These are phyloP conservation scores for Heliamphora pulchella DNA, from an alignment of 179 eudicot genomes.

Conservation along the genomic window DNA sequence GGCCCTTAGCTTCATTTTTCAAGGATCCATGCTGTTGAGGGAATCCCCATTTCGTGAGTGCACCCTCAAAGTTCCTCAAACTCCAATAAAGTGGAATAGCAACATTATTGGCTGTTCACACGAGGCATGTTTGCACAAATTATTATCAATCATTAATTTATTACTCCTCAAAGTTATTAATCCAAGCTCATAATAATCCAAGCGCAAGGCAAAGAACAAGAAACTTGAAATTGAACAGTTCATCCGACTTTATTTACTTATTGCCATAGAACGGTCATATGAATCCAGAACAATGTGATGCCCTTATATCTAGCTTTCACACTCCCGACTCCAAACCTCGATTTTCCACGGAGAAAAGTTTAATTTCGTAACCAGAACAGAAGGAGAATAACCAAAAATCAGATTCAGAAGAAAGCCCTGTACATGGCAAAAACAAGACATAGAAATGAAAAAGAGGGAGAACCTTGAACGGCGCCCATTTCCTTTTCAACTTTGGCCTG, in stretches of 20 bases:
- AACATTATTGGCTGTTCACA: neutral
- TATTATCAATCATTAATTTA: neutral
- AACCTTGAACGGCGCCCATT: constrained; percentile 36
- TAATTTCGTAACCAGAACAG: neutral
- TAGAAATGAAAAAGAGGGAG: neutral
- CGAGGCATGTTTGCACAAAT: neutral
- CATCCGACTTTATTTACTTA: neutral
- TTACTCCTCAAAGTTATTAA: too few species aligned
- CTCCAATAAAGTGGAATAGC: neutral
- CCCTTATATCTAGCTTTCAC: neutral
- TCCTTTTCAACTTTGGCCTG: constrained; percentile 48
- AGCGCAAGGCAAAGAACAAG: neutral
- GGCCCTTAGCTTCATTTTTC: too few species aligned
- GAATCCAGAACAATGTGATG: neutral
- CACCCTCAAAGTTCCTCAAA: neutral
- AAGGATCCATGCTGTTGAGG: neutral
- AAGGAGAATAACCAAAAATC: neutral
- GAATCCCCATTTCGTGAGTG: neutral
- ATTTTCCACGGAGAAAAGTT: neutral
- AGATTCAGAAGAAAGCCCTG: neutral
- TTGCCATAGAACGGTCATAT: neutral
- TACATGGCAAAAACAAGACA: neutral
- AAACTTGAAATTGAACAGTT: neutral
- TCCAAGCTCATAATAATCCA: neutral
- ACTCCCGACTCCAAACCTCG: neutral